These are phyloP conservation scores for Neurospora intermedia DNA, from an alignment of 495 filamentous ascomycete genomes.

Conservation along the genomic window DNA sequence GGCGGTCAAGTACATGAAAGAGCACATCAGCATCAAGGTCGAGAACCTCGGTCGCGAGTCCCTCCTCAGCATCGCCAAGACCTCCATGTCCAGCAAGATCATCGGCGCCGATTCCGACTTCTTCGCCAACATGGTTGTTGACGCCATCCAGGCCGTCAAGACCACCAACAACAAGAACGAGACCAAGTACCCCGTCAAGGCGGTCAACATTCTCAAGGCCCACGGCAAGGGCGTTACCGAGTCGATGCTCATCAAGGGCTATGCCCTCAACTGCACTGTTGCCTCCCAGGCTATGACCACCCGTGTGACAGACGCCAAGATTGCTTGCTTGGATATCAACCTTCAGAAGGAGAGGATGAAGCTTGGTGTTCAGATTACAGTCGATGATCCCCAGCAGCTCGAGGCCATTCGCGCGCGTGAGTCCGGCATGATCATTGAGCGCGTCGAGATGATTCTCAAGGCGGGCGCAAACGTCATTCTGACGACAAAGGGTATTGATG, in stretches of 20 bases:
- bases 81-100: slow-evolving; percentile 98
- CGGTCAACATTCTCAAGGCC: slow-evolving; percentile 96
- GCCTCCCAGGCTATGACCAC: slow-evolving; percentile 98
- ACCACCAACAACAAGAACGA: slow-evolving; percentile 81
- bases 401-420: slow-evolving; percentile 94
- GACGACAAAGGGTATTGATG: slow-evolving; percentile 97
- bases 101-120: slow-evolving; percentile 95
- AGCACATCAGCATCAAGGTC: slow-evolving; percentile 91
- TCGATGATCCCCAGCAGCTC: slow-evolving; percentile 92
- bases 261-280: slow-evolving; percentile 97
- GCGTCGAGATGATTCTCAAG: slow-evolving; percentile 95
- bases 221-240: slow-evolving; percentile 88
- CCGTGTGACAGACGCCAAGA: slow-evolving; percentile 84
- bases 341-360: slow-evolving; percentile 99
- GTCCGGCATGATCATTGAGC: slow-evolving; percentile 82
- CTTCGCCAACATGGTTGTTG: slow-evolving; percentile 93
- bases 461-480: slow-evolving; percentile 92
- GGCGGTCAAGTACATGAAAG: slow-evolving; percentile 97
- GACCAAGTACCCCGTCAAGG: slow-evolving; percentile 95
- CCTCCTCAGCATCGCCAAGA: slow-evolving; percentile 91
- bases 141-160: slow-evolving; percentile 94
- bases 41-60: slow-evolving; percentile 83
- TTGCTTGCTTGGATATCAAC: slow-evolving; percentile 96
- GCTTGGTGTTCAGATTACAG: slow-evolving; percentile 93
- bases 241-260: slow-evolving; percentile 87